phyloP scores from a whole-genome alignment of 2,329 filamentous ascomycete genomes.

The Orbilia blumenaviensis region DNA sequence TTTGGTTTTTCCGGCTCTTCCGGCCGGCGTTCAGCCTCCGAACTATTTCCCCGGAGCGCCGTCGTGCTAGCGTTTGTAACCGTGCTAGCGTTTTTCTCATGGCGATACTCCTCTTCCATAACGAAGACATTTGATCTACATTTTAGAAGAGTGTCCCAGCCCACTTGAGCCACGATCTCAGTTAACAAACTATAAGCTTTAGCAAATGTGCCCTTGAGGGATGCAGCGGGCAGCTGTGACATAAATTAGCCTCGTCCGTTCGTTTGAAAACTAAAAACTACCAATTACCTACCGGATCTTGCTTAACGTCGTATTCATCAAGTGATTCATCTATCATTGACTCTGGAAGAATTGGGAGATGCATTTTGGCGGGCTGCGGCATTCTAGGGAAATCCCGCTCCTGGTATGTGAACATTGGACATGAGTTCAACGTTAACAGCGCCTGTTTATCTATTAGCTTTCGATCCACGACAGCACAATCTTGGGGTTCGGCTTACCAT shows the following conservation, averaged over 20 bases:
- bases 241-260: slow-evolving; percentile 67
- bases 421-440: slow-evolving; percentile 93
- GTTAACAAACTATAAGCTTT: slow-evolving; percentile 94
- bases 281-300: slow-evolving; percentile 60
- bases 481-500: slow-evolving; percentile 58
- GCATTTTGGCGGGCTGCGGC: slow-evolving; percentile 88
- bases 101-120: slow-evolving; percentile 98
- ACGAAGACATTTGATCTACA: slow-evolving; percentile 97
- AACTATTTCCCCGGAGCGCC: slow-evolving; percentile 61
- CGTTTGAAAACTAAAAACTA: slow-evolving; percentile 71
- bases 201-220: slow-evolving; percentile 93
- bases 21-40: slow-evolving; percentile 59
- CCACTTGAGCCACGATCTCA: slow-evolving; percentile 94
- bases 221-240: slow-evolving; percentile 82
- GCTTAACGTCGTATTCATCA: slow-evolving; percentile 68
- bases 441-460: slow-evolving; percentile 66
- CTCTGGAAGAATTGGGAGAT: slow-evolving; percentile 85
- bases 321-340: slow-evolving; percentile 95
- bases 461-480: background rate
- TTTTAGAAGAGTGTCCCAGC: slow-evolving; percentile 94
- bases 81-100: slow-evolving; percentile 73
- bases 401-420: slow-evolving; percentile 99
- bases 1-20: slow-evolving; percentile 55
- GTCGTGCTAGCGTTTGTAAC: slow-evolving; percentile 64
- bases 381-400: slow-evolving; percentile 95